Evolutionary conservation across 768 basidiomycete genomes (phyloP).

Genomic region (Tremella fuciformis): DNA sequence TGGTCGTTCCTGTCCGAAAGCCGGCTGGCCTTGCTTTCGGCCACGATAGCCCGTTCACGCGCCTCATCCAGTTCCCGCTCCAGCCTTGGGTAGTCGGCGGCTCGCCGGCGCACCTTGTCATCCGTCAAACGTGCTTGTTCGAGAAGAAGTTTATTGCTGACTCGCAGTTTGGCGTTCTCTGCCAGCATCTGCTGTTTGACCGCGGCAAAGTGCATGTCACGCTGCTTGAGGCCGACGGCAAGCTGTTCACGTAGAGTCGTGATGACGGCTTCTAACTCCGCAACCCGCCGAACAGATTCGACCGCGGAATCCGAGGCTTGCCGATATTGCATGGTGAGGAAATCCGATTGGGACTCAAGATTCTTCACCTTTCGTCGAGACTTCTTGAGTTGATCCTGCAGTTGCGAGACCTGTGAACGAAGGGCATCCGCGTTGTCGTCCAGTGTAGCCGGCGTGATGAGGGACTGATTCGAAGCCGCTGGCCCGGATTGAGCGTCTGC

Average conservation of each 20-base stretch:
- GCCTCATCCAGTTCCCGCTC: constrained; percentile 17
- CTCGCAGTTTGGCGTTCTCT: constrained; percentile 13
- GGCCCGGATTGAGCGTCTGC: no score
- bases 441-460: no score
- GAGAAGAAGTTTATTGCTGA: constrained; percentile 25
- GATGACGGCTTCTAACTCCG: constrained; percentile 14
- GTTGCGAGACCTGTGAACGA: no score
- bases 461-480: no score
- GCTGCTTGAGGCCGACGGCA: constrained; percentile 32
- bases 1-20: constrained; percentile 33
- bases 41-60: constrained; percentile 6
- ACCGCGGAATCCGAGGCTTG: constrained; percentile 26
- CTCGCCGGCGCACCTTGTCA: constrained; percentile 33
- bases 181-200: constrained; percentile 4
- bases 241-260: constrained; percentile 24
- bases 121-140: constrained; percentile 37
- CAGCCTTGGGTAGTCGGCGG: constrained; percentile 19
- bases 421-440: no score
- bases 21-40: background rate
- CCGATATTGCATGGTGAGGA: constrained; percentile 18
- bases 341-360: constrained; percentile 1
- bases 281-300: constrained; percentile 10
- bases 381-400: no score
- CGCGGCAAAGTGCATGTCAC: constrained; percentile 19
- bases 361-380: no score